A percentile compares a stretch with the other conserved stretches of the same genome.
These are phyloP conservation scores for Elasticomyces elasticus DNA, from an alignment of 495 filamentous ascomycete species.

Conservation along the genomic window DNA sequence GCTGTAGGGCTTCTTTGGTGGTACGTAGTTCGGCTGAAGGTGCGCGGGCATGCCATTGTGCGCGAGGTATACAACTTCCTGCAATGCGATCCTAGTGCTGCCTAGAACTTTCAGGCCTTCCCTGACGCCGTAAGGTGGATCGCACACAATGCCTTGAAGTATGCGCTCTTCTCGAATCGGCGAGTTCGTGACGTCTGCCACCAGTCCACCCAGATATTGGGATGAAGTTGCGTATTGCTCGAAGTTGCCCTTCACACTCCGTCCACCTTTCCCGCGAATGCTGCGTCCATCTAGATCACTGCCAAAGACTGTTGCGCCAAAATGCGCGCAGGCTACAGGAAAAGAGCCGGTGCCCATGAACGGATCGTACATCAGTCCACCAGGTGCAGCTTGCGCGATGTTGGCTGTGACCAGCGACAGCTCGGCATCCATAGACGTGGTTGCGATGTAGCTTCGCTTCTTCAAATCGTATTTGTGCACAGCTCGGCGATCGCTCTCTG, in stretches of 20 bases:
- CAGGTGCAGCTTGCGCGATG: conserved; percentile 68
- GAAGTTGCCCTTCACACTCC: conserved; percentile 64
- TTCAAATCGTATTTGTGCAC: conserved; percentile 77
- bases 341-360: conserved; percentile 94
- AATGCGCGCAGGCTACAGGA: conserved; percentile 75
- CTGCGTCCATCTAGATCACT: conserved; percentile 88
- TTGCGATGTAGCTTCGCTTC: conserved; percentile 84
- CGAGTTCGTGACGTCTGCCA: conserved; percentile 81
- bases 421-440: conserved; percentile 94
- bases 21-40: conserved; percentile 66
- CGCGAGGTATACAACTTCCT: conserved; percentile 48
- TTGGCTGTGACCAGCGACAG: conserved; percentile 87
- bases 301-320: conserved; percentile 68
- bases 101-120: conserved; percentile 87
- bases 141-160: conserved; percentile 89
- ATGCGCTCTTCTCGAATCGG: conserved; percentile 54
- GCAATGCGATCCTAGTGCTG: conserved; percentile 50
- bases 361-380: conserved; percentile 80
- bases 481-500: conserved; percentile 46
- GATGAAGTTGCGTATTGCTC: conserved; percentile 63
- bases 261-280: conserved; percentile 57
- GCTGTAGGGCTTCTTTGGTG: conserved; percentile 83
- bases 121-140: conserved; percentile 94
- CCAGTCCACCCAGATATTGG: conserved; percentile 63
- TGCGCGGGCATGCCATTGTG: conserved; percentile 58